Conservation (phyloP, 2,329 filamentous ascomycete species). For the Pseudogymnoascus sp. region DNA sequence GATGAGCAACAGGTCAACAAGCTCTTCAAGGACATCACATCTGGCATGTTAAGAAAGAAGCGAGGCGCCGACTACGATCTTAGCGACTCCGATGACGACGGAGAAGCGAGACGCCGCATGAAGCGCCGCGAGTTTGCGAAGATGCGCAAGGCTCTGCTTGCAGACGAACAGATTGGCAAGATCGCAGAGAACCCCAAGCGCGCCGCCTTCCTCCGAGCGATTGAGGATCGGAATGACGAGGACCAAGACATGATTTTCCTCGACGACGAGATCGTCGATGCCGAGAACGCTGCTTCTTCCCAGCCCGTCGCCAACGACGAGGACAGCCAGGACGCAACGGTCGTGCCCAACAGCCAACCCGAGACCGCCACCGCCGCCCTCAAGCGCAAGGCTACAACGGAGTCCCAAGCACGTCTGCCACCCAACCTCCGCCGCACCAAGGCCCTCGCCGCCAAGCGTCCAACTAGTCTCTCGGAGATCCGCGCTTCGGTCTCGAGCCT, state of each 20-base stretch:
- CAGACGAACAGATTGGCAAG: slow-evolving; percentile 84
- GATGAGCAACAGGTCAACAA: slow-evolving; percentile 87
- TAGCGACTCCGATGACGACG: slow-evolving; percentile 84
- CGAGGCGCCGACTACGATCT: slow-evolving; percentile 73
- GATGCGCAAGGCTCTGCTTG: slow-evolving; percentile 81
- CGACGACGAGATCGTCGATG: slow-evolving; percentile 38
- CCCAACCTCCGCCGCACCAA: slow-evolving; percentile 56
- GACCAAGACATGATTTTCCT: slow-evolving; percentile 67
- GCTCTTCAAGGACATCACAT: slow-evolving; percentile 87
- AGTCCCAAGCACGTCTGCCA: slow-evolving; percentile 45
- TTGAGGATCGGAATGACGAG: slow-evolving; percentile 67
- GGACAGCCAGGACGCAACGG: slow-evolving; percentile 24
- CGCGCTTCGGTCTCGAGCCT: slow-evolving; percentile 76
- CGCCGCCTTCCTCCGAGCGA: slow-evolving; percentile 79
- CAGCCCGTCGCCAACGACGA: slow-evolving; percentile 29
- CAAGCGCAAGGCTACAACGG: slow-evolving; percentile 33
- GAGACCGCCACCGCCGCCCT: slow-evolving; percentile 28
- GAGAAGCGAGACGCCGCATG: slow-evolving; percentile 66
- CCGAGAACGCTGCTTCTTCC: slow-evolving; percentile 30
- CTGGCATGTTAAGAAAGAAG: slow-evolving; percentile 77
- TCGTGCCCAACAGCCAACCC: slow-evolving; percentile 45
- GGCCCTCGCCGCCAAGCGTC: slow-evolving; percentile 49
- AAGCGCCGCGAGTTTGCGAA: slow-evolving; percentile 84
- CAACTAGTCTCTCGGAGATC: slow-evolving; percentile 70
- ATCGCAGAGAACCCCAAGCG: slow-evolving; percentile 85